Percentiles rank a stretch among this genome's conserved stretches.
Conservation (phyloP, 1,284 basidiomycete genomes). For the Takashimella tepidaria region DNA sequence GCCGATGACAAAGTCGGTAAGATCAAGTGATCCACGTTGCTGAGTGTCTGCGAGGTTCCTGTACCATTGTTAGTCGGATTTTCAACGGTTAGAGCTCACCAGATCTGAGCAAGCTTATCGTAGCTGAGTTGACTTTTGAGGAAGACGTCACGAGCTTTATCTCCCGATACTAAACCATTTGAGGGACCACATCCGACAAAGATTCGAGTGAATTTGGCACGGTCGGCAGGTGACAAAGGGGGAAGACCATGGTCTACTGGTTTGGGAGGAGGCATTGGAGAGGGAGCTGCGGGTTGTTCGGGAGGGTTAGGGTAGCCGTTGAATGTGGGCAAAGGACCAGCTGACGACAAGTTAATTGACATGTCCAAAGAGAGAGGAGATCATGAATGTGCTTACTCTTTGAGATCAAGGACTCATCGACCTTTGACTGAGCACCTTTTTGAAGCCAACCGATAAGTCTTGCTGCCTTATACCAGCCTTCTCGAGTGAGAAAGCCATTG, state of each 20-base stretch:
- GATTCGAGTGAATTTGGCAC: conserved; percentile 71
- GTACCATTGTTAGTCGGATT: conserved; percentile 7
- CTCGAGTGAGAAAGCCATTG: conserved; percentile 81
- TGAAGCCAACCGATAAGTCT: conserved; percentile 91
- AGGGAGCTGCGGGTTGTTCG: conserved; percentile 19
- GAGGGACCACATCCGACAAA: conserved; percentile 68
- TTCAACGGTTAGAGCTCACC: conserved; percentile 56
- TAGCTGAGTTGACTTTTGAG: conserved; percentile 85
- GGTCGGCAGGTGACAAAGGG: conserved; percentile 69
- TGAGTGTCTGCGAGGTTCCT: conserved; percentile 95
- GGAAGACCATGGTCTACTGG: conserved; percentile 50
- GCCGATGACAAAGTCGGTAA: conserved; percentile 89
- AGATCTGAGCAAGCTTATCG: conserved; percentile 89
- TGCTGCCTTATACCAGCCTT: conserved; percentile 77
- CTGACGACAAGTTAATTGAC: conserved; percentile 54
- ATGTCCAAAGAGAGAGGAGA: no score
- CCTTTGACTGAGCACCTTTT: conserved; percentile 54
- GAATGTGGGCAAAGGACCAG: conserved; percentile 75
- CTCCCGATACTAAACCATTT: conserved; percentile 73
- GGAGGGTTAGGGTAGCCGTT: conserved; percentile 59
- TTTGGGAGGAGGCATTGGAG: conserved; percentile 47
- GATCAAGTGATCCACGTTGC: conserved; percentile 81
- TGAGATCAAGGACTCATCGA: conserved; percentile 21
- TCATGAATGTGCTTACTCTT: conserved; percentile 29
- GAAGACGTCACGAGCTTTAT: conserved; percentile 88